Percentiles rank a stretch among this genome's conserved stretches.
Evolutionary conservation across 345 rosid species (phyloP).

Genomic region (Moringa oleifera): DNA sequence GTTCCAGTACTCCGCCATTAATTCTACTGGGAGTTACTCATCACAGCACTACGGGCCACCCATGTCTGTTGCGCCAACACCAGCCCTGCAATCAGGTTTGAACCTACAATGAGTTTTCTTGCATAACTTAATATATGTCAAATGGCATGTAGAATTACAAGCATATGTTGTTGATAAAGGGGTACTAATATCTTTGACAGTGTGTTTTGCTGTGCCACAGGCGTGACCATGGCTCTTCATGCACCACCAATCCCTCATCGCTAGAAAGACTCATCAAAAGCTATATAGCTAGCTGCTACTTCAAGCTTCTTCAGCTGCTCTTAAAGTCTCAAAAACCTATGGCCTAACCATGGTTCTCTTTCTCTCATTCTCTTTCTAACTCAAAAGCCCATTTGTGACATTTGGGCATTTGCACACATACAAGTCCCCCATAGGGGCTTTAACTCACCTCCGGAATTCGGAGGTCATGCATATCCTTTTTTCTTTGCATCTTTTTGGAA

Average conservation of each 20-base stretch:
- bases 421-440: slow-evolving; percentile 56
- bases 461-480: slow-evolving; percentile 30
- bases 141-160: no score
- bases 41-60: slow-evolving; percentile 73
- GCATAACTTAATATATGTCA: no score
- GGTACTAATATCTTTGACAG: slow-evolving; percentile 79
- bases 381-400: slow-evolving; percentile 40
- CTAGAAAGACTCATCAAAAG: slow-evolving; percentile 33
- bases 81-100: slow-evolving; percentile 78
- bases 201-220: slow-evolving; percentile 98
- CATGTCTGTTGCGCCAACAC: slow-evolving; percentile 77
- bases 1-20: slow-evolving; percentile 66
- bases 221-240: slow-evolving; percentile 63
- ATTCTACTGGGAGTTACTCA: slow-evolving; percentile 48
- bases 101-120: no score
- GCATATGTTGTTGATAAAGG: slow-evolving; percentile 2
- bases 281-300: slow-evolving; percentile 8
- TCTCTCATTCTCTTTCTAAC: slow-evolving; percentile 32
- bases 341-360: slow-evolving; percentile 87
- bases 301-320: slow-evolving; percentile 27
- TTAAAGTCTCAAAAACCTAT: slow-evolving; percentile 30
- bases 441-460: slow-evolving; percentile 32
- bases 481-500: slow-evolving; percentile 32
- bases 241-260: slow-evolving; percentile 66
- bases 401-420: slow-evolving; percentile 41